phyloP scores from a whole-genome alignment of 2,329 filamentous ascomycete genomes.

The Ophiocordyceps unilateralis region DNA sequence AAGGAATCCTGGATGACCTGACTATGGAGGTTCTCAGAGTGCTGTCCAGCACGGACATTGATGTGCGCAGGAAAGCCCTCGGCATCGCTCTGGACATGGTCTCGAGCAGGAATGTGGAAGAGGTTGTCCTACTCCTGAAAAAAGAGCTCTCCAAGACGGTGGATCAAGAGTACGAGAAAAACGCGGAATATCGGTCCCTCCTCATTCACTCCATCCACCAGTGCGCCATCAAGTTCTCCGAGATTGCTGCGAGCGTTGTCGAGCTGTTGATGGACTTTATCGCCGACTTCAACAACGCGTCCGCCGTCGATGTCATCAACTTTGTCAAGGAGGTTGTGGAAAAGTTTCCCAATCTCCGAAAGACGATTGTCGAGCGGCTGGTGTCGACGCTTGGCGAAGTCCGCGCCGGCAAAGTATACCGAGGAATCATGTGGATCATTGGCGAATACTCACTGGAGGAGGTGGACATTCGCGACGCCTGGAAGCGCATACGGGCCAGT shows the following conservation, averaged over 20 bases:
- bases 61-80: slow-evolving; percentile 84
- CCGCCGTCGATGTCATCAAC: slow-evolving; percentile 91
- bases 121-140: slow-evolving; percentile 88
- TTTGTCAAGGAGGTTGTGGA: slow-evolving; percentile 99
- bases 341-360: slow-evolving; percentile 81
- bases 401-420: slow-evolving; percentile 89
- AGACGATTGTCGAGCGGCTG: slow-evolving; percentile 72
- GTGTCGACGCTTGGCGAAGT: slow-evolving; percentile 87
- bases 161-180: slow-evolving; percentile 98
- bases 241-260: slow-evolving; percentile 91
- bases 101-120: slow-evolving; percentile 95
- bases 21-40: slow-evolving; percentile 96
- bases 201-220: slow-evolving; percentile 96
- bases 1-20: slow-evolving; percentile 80
- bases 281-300: slow-evolving; percentile 92
- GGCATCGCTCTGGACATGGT: slow-evolving; percentile 92
- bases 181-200: slow-evolving; percentile 82
- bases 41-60: slow-evolving; percentile 85
- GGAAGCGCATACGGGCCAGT: slow-evolving; percentile 88
- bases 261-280: slow-evolving; percentile 98
- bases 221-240: slow-evolving; percentile 97
- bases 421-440: slow-evolving; percentile 92
- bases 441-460: slow-evolving; percentile 93
- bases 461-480: slow-evolving; percentile 86
- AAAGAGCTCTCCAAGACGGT: slow-evolving; percentile 97